A percentile compares a stretch with the other conserved stretches of the same genome.
These are phyloP conservation scores for Chlamydomonas sp. DNA, from an alignment of 139 green algal species.

Conservation along the genomic window DNA sequence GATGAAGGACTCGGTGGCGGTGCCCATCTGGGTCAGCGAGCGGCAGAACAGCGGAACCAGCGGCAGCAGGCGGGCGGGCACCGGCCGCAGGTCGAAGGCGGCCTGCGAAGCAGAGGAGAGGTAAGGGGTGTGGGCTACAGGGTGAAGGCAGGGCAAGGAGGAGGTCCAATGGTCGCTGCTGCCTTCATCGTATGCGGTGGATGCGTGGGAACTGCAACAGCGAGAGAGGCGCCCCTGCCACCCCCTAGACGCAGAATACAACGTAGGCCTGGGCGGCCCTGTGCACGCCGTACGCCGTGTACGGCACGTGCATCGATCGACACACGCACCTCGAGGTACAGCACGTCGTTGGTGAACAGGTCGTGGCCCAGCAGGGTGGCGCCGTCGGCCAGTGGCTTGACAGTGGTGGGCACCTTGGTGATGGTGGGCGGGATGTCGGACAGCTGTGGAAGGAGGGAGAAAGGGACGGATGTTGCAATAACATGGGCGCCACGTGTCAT, in stretches of 20 bases:
- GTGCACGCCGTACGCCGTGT: not conserved
- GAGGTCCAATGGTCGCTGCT: no score
- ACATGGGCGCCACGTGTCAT: not conserved
- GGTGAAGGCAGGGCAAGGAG: not conserved
- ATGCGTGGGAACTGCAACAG: no score
- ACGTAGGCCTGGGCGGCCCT: no score
- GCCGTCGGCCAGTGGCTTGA: slow-evolving; percentile 56
- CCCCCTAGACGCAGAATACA: no score
- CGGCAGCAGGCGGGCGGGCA: slow-evolving; percentile 90
- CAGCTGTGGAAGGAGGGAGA: slow-evolving; percentile 46
- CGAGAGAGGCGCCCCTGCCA: no score
- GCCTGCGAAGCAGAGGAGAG: slow-evolving; percentile 13
- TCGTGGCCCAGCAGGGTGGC: slow-evolving; percentile 93
- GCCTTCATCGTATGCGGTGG: no score
- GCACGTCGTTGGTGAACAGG: slow-evolving; percentile 98
- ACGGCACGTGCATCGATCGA: no score
- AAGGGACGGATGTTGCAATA: no score
- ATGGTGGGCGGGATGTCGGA: slow-evolving; percentile 92
- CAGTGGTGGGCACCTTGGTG: slow-evolving; percentile 82
- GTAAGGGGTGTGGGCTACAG: not conserved
- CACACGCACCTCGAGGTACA: slow-evolving; percentile 90
- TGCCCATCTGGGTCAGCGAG: slow-evolving; percentile 89
- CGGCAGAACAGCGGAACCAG: slow-evolving; percentile 98
- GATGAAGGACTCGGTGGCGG: slow-evolving; percentile 87
- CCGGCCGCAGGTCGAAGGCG: slow-evolving; percentile 57